A percentile compares a stretch with the other conserved stretches of the same genome.
Evolutionary conservation across 2,329 filamentous ascomycete genomes (phyloP).

Genomic region (Alternaria solani): DNA sequence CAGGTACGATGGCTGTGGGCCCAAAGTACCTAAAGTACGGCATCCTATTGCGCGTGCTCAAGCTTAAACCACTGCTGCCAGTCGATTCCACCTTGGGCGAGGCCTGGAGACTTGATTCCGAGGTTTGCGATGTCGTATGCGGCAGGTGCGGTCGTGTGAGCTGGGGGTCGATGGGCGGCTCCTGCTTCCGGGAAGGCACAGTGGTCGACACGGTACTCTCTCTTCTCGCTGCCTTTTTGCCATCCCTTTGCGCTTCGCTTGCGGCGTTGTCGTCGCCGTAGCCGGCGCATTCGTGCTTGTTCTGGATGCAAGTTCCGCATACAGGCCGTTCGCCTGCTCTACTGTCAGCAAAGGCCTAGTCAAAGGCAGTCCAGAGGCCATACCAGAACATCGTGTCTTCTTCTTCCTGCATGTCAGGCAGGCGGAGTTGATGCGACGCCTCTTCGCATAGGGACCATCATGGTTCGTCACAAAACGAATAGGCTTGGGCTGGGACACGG

Average conservation of each 20-base stretch:
- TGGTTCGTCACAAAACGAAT: constrained; percentile 55
- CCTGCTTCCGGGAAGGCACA: constrained; percentile 20
- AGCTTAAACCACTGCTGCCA: constrained; percentile 40
- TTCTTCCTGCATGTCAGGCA: constrained; percentile 59
- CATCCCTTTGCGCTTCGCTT: constrained; percentile 29
- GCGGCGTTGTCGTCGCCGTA: constrained; percentile 52
- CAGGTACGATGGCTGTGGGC: constrained; percentile 87
- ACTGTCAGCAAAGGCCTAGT: constrained; percentile 15
- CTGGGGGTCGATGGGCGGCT: constrained; percentile 36
- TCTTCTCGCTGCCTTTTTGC: constrained; percentile 32
- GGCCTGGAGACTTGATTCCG: constrained; percentile 30
- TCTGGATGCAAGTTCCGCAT: constrained; percentile 58
- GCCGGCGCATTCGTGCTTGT: constrained; percentile 58
- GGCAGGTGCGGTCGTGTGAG: constrained; percentile 35
- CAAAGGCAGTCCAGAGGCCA: not conserved
- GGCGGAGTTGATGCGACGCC: constrained; percentile 52
- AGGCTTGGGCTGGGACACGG: constrained; percentile 46
- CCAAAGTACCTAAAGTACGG: constrained; percentile 93
- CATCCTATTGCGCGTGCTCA: constrained; percentile 69
- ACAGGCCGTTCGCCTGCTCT: constrained; percentile 49
- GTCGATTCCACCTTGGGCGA: constrained; percentile 33
- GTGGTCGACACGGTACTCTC: constrained; percentile 25
- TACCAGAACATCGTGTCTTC: constrained; percentile 60
- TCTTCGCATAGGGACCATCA: constrained; percentile 53
- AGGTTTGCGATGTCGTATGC: constrained; percentile 32